Conservation (phyloP, 2,329 filamentous ascomycete species). For the Aquanectria penicillioides region DNA sequence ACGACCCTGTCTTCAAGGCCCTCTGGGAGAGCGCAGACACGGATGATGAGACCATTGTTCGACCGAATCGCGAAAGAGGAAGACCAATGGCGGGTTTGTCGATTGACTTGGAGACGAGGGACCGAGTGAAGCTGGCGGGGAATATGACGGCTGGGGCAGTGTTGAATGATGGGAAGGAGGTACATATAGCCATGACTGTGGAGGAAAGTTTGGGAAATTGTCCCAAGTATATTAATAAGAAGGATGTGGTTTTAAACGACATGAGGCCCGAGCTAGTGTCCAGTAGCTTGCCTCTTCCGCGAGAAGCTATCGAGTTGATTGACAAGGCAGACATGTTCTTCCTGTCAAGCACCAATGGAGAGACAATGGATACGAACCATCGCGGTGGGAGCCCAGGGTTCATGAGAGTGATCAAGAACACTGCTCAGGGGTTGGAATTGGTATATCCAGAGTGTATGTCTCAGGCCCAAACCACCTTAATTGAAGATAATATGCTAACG, state of each 20-base stretch:
- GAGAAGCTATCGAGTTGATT: conserved; percentile 68
- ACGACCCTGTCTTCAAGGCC: conserved; percentile 77
- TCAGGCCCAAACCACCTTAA: not conserved
- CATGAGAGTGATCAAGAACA: conserved; percentile 72
- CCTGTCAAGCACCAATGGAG: conserved; percentile 72
- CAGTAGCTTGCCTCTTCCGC: conserved; percentile 56
- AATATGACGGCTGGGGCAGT: conserved; percentile 73
- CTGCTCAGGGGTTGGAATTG: conserved; percentile 58
- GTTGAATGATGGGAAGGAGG: conserved; percentile 46
- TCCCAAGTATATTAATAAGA: conserved; percentile 87
- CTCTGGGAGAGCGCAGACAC: conserved; percentile 64
- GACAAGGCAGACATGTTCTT: conserved; percentile 79
- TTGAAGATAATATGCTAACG: conserved; percentile 21
- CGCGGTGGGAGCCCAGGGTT: conserved; percentile 81
- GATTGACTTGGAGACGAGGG: conserved; percentile 62
- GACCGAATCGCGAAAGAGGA: conserved; percentile 50
- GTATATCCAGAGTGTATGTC: conserved; percentile 78
- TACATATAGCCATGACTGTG: conserved; percentile 73
- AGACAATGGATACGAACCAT: conserved; percentile 85
- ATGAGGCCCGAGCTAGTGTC: conserved; percentile 62
- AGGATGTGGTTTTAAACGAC: conserved; percentile 62
- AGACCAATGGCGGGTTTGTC: conserved; percentile 63
- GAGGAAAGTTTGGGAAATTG: conserved; percentile 83
- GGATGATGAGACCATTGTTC: conserved; percentile 51
- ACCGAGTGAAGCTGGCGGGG: conserved; percentile 79